Evolutionary conservation across 106 monocot species (phyloP), one percentile per base, ranked within the genome.

Genomic region (Apostasia ramifera): DNA sequence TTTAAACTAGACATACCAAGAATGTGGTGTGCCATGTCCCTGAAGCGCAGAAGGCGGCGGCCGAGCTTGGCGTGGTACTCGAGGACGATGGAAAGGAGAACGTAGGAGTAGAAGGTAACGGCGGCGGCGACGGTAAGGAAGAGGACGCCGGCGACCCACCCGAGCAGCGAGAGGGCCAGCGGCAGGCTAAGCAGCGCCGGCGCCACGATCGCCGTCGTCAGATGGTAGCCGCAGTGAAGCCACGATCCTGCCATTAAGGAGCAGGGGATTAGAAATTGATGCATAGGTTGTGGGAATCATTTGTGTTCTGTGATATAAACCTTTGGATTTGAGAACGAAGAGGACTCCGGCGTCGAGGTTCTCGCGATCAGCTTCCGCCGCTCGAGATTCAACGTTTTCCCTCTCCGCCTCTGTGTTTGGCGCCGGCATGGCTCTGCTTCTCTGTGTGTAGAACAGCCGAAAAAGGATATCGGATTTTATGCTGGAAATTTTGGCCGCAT

Each of bases 101-200:
- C 90, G 75, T 94, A 94, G 44, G 94, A 90, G 76, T 94, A 94
- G 80, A 94, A 94, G 12, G 94, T 90, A 69, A 87, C 78, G 37
- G 50, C 10, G 13, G 87, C 83, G 6, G 71, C 90, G n/a, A 71
- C 54, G 4, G 57, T 26, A 6, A 94, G 75, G 74, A 76, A 81
- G 13, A 76, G 12, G 3, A 90, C 43, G 1, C 90, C 90, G 0
- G 76, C 63, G 8, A 11, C 80, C 94, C 94, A 94, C 3, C 94
- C 94, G 10, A 94, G 70, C 4, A 71, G 85, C 6, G 85, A 76
- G 14, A 94, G 72, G 12, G 90, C 90, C 42, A 79, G 78, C 3
- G 94, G 94, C 49, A 94, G 74, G 72, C 94, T 94, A 38, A 94
- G 80, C 63, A 94, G 66, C 44, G 87, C 81, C 57, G 90, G 90